Base-by-base conservation (phyloP, 495 filamentous ascomycete species). In the Penicillium alfredii region DNA sequence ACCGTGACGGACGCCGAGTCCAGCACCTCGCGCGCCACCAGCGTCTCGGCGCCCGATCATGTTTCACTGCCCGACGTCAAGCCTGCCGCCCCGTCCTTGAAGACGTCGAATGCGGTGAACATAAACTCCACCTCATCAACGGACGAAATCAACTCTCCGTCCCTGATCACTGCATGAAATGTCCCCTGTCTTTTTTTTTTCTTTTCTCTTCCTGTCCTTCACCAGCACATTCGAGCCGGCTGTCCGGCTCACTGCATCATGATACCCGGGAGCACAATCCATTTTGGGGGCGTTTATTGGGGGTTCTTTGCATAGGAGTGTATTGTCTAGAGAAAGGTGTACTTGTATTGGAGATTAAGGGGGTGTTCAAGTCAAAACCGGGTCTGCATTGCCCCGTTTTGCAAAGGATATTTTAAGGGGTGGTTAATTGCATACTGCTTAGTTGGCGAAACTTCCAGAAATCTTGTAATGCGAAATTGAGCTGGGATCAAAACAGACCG, bases 21-120 rank as follows among this genome's bases (percentile, higher is more conserved):
- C 9, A 38, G 38, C 25, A 53, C 51, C 6, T 68, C 64, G 2
- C 56, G 45, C 9, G 58, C 62, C 6, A 63, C 62, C 3, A 66
- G 64, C 26, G 42, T 68, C 4, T 60, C 62, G 1, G 35, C 42
- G 4, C 35, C 56, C 5, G 51, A 58, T 16, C 23, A 40, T 28
- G 13, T 16, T 17, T 24, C 39, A 4, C 33, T 45, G 7, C 35
- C 40, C 28, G 45, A 50, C 1, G 8, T 29, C 14, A 30, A 42
- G 12, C 9, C 10, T 20, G 2, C 10, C 6, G 21, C 35, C 13
- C 31, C 26, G 10, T 29, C 35, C 12, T 6, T 24, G 27, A 44
- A 44, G 28, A 19, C 17, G 8, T 29, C 30, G 10, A 36, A 18
- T 6, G 33, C 16, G 9, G 16, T 30, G 10, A 25, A 51, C 18